Conservation (phyloP, 1,284 basidiomycete genomes). For the Ganoderma sinense region DNA sequence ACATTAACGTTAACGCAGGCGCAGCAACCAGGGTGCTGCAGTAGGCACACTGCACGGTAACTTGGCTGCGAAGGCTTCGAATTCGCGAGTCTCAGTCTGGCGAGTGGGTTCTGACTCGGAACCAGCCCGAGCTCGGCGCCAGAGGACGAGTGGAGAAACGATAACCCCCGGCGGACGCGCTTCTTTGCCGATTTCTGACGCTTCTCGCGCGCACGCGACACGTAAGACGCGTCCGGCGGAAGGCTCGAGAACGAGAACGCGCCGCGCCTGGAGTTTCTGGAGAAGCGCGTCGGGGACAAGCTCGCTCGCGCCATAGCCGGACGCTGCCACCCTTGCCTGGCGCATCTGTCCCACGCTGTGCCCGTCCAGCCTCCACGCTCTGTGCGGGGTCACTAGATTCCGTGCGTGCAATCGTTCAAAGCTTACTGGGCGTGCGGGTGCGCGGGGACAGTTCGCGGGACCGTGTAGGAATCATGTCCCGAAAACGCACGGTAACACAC, state of each 20-base stretch:
- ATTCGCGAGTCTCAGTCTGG: background rate
- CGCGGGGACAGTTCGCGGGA: background rate
- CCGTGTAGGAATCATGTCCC: background rate
- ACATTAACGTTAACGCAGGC: background rate
- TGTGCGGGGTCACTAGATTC: background rate
- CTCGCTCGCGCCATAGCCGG: constrained; percentile 17
- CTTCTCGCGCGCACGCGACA: background rate
- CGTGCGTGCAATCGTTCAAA: background rate
- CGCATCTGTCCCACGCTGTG: constrained; percentile 9
- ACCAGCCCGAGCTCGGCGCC: background rate
- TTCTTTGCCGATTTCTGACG: constrained; percentile 1
- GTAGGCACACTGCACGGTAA: background rate
- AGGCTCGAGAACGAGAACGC: constrained; percentile 6
- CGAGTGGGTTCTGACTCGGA: background rate
- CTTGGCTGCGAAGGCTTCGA: background rate
- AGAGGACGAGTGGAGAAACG: background rate
- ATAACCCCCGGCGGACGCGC: background rate
- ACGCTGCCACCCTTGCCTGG: background rate
- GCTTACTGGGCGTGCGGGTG: background rate
- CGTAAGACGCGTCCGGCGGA: background rate
- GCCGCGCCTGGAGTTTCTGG: background rate
- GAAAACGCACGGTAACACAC: background rate
- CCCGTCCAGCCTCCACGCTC: background rate
- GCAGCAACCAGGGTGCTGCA: background rate
- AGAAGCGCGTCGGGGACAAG: constrained; percentile 9